A percentile compares a stretch with the other conserved stretches of the same genome.
Conservation (phyloP, 805 yeast genomes). For the Ogataea zsoltii region DNA sequence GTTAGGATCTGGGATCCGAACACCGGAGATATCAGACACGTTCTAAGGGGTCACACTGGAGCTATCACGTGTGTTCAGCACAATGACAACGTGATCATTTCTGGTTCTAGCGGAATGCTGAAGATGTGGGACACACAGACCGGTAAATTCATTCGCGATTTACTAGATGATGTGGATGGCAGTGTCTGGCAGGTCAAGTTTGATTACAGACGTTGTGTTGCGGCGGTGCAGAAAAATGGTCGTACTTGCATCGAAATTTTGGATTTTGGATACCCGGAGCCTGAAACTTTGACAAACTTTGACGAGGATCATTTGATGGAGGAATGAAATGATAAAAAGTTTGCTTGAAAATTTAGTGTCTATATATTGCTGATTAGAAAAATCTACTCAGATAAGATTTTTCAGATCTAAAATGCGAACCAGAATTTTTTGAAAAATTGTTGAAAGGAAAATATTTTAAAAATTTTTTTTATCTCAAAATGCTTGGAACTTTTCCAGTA, state of each 20-base stretch:
- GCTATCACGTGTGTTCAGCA: slow-evolving; percentile 95
- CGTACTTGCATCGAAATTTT: slow-evolving; percentile 80
- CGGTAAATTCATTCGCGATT: slow-evolving; percentile 73
- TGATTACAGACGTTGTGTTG: slow-evolving; percentile 80
- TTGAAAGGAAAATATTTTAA: slow-evolving; percentile 6
- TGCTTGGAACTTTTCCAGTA: neutral
- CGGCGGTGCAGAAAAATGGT: slow-evolving; percentile 76
- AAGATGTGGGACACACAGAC: slow-evolving; percentile 84
- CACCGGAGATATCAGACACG: slow-evolving; percentile 61
- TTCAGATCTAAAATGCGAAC: slow-evolving; percentile 6
- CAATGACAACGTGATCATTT: slow-evolving; percentile 77
- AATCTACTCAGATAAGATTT: neutral
- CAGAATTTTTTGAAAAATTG: neutral
- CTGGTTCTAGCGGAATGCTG: slow-evolving; percentile 86
- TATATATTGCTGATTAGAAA: neutral
- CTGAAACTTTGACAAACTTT: slow-evolving; percentile 10
- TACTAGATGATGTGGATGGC: slow-evolving; percentile 73
- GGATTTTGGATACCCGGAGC: slow-evolving; percentile 59
- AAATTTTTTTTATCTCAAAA: neutral
- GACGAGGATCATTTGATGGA: slow-evolving; percentile 17
- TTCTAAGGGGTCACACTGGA: slow-evolving; percentile 76
- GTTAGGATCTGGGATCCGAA: slow-evolving; percentile 91
- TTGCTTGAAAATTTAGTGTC: neutral
- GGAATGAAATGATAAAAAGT: slow-evolving; percentile 1
- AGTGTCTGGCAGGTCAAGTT: slow-evolving; percentile 95